These are phyloP conservation scores for Hypoxylon perforatum DNA, from an alignment of 495 filamentous ascomycete species.

Conservation along the genomic window DNA sequence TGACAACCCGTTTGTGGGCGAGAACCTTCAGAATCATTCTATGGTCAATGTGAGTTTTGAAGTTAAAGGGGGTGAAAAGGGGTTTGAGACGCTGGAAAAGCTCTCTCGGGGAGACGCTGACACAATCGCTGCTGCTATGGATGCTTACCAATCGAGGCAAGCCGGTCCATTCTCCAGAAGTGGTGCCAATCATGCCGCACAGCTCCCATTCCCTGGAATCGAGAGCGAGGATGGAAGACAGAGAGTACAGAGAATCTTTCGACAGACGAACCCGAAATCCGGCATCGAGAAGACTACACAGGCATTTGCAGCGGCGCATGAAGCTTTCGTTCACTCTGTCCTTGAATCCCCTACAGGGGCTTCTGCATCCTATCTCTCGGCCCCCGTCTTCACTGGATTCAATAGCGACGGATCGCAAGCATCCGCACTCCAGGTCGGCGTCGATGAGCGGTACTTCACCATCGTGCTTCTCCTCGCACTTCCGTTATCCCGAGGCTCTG, in stretches of 20 bases:
- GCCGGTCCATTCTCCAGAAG: slow-evolving; percentile 61
- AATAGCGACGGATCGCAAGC: not conserved
- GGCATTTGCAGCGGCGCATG: not conserved
- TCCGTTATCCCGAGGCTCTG: too few species aligned
- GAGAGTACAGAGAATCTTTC: not conserved
- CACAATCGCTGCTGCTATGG: slow-evolving; percentile 56
- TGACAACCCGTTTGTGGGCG: slow-evolving; percentile 59
- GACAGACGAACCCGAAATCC: not conserved
- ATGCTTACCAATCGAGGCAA: slow-evolving; percentile 7
- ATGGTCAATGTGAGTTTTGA: slow-evolving; percentile 18
- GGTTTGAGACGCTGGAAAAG: slow-evolving; percentile 81
- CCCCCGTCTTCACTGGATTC: not conserved
- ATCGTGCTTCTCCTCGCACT: too few species aligned
- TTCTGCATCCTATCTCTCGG: not conserved
- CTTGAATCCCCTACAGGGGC: not conserved
- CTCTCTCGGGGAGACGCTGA: slow-evolving; percentile 70
- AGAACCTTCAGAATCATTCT: slow-evolving; percentile 56
- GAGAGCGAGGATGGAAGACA: not conserved
- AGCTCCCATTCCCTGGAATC: slow-evolving; percentile 57
- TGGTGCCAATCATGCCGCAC: slow-evolving; percentile 79
- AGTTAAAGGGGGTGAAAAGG: slow-evolving; percentile 47
- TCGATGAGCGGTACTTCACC: not conserved
- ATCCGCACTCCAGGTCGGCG: not conserved
- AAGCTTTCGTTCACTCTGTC: not conserved
- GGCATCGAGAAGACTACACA: not conserved